A percentile compares a stretch with the other conserved stretches of the same genome.
Conservation (phyloP, 2,329 filamentous ascomycete genomes). For the Paramyrothecium roridum region DNA sequence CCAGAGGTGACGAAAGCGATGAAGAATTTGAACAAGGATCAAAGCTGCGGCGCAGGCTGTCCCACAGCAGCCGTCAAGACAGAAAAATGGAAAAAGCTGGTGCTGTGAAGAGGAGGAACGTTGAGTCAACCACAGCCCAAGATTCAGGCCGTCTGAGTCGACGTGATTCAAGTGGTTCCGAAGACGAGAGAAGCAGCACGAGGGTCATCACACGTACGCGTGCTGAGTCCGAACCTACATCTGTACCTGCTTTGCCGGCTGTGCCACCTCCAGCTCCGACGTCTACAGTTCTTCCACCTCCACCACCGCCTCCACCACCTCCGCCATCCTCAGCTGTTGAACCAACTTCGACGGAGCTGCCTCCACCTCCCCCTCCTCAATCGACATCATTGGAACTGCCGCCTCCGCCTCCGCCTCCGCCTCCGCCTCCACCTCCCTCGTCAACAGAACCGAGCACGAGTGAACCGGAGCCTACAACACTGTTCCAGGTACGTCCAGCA, state of each 20-base stretch:
- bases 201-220: not conserved
- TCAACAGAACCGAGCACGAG: not conserved
- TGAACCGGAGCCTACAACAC: not conserved
- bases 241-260: not conserved
- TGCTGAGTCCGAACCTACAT: not conserved
- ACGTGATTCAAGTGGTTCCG: not conserved
- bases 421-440: not conserved
- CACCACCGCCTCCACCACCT: not conserved
- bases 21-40: conserved; percentile 1
- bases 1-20: conserved; percentile 17
- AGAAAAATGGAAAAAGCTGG: not conserved
- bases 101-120: not conserved
- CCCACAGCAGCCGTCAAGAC: not conserved
- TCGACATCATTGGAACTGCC: not conserved
- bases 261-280: not conserved
- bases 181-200: not conserved
- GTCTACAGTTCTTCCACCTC: not conserved
- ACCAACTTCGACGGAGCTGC: not conserved
- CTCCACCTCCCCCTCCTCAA: not conserved
- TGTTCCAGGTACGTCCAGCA: not conserved
- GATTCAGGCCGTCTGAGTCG: no score
- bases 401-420: no score
- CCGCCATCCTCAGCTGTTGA: not conserved
- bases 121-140: not conserved
- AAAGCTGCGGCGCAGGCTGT: not conserved